Evolutionary conservation across 495 filamentous ascomycete species (phyloP), one percentile per base, ranked within the genome.

Genomic region (Penicillium samsonianum): DNA sequence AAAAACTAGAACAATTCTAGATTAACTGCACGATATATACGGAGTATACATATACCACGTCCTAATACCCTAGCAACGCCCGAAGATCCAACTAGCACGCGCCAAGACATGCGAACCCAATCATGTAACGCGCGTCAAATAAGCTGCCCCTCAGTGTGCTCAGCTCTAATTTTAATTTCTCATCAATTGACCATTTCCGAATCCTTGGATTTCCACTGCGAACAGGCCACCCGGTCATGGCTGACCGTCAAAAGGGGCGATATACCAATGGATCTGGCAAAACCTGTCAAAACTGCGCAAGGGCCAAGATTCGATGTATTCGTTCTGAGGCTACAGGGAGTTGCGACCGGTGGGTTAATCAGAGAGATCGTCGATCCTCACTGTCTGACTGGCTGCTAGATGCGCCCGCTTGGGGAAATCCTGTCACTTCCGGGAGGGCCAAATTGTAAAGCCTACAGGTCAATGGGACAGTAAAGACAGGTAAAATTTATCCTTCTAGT

Each of bases 271-370:
- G n/a, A 11, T 30, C 26, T 28, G 23, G 14, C 9, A 61, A 56
- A 69, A 69, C 33, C 26, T 73, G 54, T 67, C 50, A 57, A 20
- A 66, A 53, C 25, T 66, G 60, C 50, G 64, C 61, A 14, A 58
- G 37, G 23, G 64, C 64, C 35, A 66, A 66, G 51, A 63, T 63
- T 31, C 51, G 60, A 17, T 63, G 64, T 42, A 23, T 62, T n/a
- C 59, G 62, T 2, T 8, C 26, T 3, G 54, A 37, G 14, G 11
- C 40, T 16, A 20, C 50, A 30, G 26, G 44, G 9, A 54, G 43
- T 30, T 61, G 62, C 52, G 59, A 61, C 31, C 50, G 55, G 62
- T 65, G 11, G 26, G 44, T 44, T 19, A 43, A 6, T 16, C 17
- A 7, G 26, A 12, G 7, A 47, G 1, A 28, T 14, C 14, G 44